Evolutionary conservation across 2,329 filamentous ascomycete species (phyloP), one percentile per base, ranked within the genome.

Genomic region (Celoporthe dispersa): DNA sequence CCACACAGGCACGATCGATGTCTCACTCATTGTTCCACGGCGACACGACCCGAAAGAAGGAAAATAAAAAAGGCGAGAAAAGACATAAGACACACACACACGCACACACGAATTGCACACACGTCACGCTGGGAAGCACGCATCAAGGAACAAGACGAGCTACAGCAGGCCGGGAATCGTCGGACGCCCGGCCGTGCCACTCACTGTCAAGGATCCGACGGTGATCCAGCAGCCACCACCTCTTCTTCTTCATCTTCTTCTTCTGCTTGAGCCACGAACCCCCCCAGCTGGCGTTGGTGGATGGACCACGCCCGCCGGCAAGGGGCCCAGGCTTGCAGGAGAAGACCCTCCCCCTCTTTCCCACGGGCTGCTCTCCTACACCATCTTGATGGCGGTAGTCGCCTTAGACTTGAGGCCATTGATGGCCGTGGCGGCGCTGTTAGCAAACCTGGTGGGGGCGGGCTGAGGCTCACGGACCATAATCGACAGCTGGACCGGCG

Each of bases 401-500:
- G 78, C 74, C 74, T 80, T 80, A 74, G 78, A 78, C 73, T 79
- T 79, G 74, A 79, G 78, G 63, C 76, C 78, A 72, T 78, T 74
- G 60, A 77, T 72, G 53, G 55, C 77, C 60, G 77, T 77, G 72
- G 78, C 73, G 41, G 75, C 71, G 61, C 75, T 73, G 73, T 78
- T 79, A 73, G 68, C 69, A 67, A 71, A 55, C 65, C 78, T 76
- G 68, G 74, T 74, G 63, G 73, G 74, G 61, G 73, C 74, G 57
- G 74, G 70, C 75, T 81, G 82, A 66, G 92, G 91, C 83, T 94
- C 91, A 71, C 92, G 86, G 66, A 95, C 90, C 93, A 97, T 97
- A 81, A 94, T 91, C 77, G 92, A 91, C 79, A 95, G 82, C 70
- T 84, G 84, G 64, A 94, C 86, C 37, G 90, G 87, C 71, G 85